Percentiles rank a stretch among this genome's conserved stretches.
Evolutionary conservation across 2,329 filamentous ascomycete genomes (phyloP).

Genomic region (Emmonsia crescens): DNA sequence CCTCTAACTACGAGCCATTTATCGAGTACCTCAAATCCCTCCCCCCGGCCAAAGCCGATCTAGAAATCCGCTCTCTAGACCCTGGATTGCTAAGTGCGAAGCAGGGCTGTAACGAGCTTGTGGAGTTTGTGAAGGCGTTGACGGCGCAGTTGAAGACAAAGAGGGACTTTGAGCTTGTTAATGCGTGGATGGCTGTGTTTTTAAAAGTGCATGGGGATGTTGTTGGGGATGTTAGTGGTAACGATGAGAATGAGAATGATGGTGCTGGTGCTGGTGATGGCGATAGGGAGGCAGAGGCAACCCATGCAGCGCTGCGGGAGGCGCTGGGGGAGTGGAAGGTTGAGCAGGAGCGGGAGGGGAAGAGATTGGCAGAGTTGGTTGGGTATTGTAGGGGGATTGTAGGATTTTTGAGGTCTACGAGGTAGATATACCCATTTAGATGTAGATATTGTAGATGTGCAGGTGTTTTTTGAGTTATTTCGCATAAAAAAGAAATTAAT

Average conservation of each 20-base stretch:
- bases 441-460: no score
- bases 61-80: conserved; percentile 75
- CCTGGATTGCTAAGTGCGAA: conserved; percentile 13
- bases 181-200: conserved; percentile 97
- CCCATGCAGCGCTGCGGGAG: conserved; percentile 39
- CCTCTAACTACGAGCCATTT: conserved; percentile 60
- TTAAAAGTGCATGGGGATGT: conserved; percentile 63
- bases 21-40: conserved; percentile 70
- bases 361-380: conserved; percentile 62
- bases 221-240: conserved; percentile 27
- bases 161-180: conserved; percentile 82
- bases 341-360: conserved; percentile 60
- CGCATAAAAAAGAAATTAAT: neutral
- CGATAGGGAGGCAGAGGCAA: conserved; percentile 38
- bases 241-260: conserved; percentile 10
- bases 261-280: conserved; percentile 17
- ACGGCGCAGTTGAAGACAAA: conserved; percentile 57
- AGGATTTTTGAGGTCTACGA: conserved; percentile 58
- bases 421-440: conserved; percentile 23
- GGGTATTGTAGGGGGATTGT: conserved; percentile 84
- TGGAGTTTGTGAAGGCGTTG: conserved; percentile 70
- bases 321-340: conserved; percentile 59
- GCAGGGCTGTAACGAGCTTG: conserved; percentile 52
- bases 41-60: conserved; percentile 72
- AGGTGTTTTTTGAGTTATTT: no score